Percentiles rank a stretch among this genome's conserved stretches.
Evolutionary conservation across 257 asterid genomes (phyloP).

Genomic region (Petunia axillaris): DNA sequence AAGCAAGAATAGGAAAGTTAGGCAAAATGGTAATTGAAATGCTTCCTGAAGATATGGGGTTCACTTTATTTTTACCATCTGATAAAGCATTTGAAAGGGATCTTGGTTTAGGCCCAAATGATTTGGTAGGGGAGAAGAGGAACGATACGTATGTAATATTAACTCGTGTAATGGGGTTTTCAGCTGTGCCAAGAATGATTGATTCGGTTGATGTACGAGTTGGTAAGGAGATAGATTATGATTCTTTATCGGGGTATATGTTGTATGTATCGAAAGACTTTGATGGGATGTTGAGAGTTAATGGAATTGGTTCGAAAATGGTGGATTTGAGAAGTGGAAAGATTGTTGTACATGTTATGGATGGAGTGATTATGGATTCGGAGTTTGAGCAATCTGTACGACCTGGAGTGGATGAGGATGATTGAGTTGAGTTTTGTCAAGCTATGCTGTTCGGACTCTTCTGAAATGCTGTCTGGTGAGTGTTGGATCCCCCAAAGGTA

Average conservation of each 20-base stretch:
- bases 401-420: constrained; percentile 23
- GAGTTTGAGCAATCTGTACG: constrained; percentile 39
- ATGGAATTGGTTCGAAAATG: constrained; percentile 52
- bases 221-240: constrained; percentile 51
- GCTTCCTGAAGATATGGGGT: constrained; percentile 76
- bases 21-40: constrained; percentile 57
- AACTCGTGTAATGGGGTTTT: constrained; percentile 68
- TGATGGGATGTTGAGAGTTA: constrained; percentile 54
- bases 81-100: constrained; percentile 62
- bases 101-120: constrained; percentile 51
- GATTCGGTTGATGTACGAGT: constrained; percentile 41
- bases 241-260: constrained; percentile 64
- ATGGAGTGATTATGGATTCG: constrained; percentile 41
- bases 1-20: constrained; percentile 48
- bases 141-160: constrained; percentile 57
- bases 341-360: constrained; percentile 40
- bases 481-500: too few species aligned
- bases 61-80: constrained; percentile 77
- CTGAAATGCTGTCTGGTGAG: too few species aligned
- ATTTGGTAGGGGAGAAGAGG: constrained; percentile 35
- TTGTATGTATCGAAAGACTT: constrained; percentile 51
- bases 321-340: constrained; percentile 37
- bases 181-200: constrained; percentile 71
- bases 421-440: constrained; percentile 4
- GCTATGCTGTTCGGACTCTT: background rate